Evolutionary conservation across 345 rosid species (phyloP), one percentile per base, ranked within the genome.

Genomic region (Viola odorata): DNA sequence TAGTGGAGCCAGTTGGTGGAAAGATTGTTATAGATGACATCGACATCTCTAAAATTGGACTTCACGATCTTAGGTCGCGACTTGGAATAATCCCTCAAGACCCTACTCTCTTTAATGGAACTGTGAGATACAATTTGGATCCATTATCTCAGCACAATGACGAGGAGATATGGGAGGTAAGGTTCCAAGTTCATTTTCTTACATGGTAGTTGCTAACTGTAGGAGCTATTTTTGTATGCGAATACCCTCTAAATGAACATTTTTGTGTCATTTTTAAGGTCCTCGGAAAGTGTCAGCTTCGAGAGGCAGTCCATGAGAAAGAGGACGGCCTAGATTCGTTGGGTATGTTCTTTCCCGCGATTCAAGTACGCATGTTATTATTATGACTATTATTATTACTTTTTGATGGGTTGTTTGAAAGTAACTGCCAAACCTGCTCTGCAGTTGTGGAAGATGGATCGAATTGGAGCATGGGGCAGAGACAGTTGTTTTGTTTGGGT

Each of bases 381-480:
- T n/a, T n/a, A n/a, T n/a, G n/a, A n/a, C n/a, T n/a, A n/a, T n/a
- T n/a, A n/a, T n/a, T n/a, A n/a, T n/a, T n/a, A n/a, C n/a, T n/a
- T n/a, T n/a, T n/a, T n/a, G n/a, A n/a, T n/a, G 8, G 50, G 12
- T 45, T 45, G 12, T 42, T 42, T 42, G 53, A 39, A n/a, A 64
- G 47, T 44, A 53, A 62, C 4, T 1, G 12, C 12, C 12, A 0
- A 55, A 8, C 12, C 8, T 41, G 8, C 50, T 40, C 12, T 50
- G 12, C 76, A 94, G 99, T 94, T 55, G 85, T 75, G 74, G 95
- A 90, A 41, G 96, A 94, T 48, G 97, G 97, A 69, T 84, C 91
- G 9, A 94, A 94, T 39, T 90, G 99, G 97, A 94, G 97, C 80
- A 88, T 88, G 91, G 97, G 99, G 58, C 99, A 94, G 64, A 73